Conservation (phyloP, 768 basidiomycete genomes). For the Lactarius trivialis region DNA sequence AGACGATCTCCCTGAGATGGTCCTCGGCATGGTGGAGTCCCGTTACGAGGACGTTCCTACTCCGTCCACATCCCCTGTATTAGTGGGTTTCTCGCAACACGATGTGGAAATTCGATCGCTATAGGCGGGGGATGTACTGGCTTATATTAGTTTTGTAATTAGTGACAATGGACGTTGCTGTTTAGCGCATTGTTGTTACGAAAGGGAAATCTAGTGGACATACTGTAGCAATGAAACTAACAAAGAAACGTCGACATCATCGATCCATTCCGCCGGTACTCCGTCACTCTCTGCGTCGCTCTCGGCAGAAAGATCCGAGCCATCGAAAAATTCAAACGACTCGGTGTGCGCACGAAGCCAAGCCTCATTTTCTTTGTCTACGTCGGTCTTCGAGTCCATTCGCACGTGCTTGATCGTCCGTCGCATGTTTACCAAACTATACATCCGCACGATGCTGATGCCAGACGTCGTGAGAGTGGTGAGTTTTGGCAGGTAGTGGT, state of each 20-base stretch:
- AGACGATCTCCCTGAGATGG: conserved; percentile 41
- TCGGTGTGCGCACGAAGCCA: conserved; percentile 51
- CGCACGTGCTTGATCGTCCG: conserved; percentile 40
- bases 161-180: conserved; percentile 9
- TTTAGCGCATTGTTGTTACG: background rate
- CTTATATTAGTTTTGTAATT: conserved; percentile 20
- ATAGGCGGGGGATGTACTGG: background rate
- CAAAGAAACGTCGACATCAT: no score
- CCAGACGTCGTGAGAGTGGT: conserved; percentile 42
- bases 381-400: conserved; percentile 40
- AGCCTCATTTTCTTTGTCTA: conserved; percentile 37
- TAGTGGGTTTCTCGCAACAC: no score
- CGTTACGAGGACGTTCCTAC: conserved; percentile 16
- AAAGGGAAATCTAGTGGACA: no score
- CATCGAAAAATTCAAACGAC: conserved; percentile 48
- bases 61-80: background rate
- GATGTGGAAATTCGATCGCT: background rate
- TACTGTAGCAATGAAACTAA: no score
- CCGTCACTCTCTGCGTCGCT: conserved; percentile 25
- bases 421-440: conserved; percentile 39
- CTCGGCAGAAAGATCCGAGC: conserved; percentile 32
- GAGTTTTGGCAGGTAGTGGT: conserved; percentile 45
- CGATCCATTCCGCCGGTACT: conserved; percentile 5
- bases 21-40: no score
- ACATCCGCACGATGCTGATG: conserved; percentile 37